Conservation (phyloP, 371 early-diverging fungal genomes). For the Mortierella sp. region DNA sequence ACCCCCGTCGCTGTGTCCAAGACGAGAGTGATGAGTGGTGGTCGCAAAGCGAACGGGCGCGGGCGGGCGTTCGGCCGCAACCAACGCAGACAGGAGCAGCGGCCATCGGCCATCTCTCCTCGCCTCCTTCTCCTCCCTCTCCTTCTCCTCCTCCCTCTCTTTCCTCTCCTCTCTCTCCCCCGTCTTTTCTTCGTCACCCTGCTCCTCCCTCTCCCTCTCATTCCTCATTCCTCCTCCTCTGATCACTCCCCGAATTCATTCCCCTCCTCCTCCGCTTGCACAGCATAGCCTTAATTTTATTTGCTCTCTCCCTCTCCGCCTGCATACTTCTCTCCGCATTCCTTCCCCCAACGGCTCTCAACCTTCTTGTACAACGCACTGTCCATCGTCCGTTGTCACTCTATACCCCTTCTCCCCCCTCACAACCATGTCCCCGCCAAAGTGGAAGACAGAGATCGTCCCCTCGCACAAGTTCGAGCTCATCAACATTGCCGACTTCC, state of each 20-base stretch:
- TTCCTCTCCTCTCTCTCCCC: not conserved
- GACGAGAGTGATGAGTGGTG: no score
- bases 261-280: not conserved
- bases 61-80: not conserved
- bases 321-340: not conserved
- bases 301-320: not conserved
- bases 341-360: conserved; percentile 4
- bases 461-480: conserved; percentile 74
- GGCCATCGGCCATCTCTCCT: not conserved
- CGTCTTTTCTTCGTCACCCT: not conserved
- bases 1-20: not conserved
- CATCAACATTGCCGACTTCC: conserved; percentile 53
- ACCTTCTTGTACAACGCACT: not conserved
- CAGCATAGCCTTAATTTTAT: not conserved
- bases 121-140: not conserved
- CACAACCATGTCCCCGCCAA: conserved; percentile 21
- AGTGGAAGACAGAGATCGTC: conserved; percentile 72
- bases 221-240: not conserved
- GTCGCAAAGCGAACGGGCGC: not conserved
- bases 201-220: not conserved
- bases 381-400: not conserved
- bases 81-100: not conserved
- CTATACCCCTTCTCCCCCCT: not conserved
- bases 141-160: not conserved
- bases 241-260: not conserved